Evolutionary conservation across 495 filamentous ascomycete species (phyloP), one percentile per base, ranked within the genome.

Genomic region (Neurospora tetrasperma): DNA sequence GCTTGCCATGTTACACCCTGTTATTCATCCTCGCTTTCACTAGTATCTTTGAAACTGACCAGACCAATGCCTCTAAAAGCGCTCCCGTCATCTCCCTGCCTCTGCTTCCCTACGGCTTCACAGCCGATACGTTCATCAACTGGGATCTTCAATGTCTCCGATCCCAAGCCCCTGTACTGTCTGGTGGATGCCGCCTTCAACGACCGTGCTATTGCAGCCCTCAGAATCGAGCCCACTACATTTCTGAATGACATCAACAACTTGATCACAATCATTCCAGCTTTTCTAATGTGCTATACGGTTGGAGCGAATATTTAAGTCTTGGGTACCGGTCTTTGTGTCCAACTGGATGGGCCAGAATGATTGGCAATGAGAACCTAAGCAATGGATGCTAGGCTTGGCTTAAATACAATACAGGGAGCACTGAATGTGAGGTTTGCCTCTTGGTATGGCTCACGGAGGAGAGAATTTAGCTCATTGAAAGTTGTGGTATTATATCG

Each of bases 91-190:
- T 44, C 38, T 43, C 48, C 38, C 20, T 31, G 39, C 38, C 70
- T 3, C 16, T 71, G 16, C 43, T 62, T 20, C 70, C 70, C 23
- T 23, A 35, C 8, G 70, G 46, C 70, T 71, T 71, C 40, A 38
- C 27, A 23, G 70, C 54, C 14, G 46, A 59, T 8, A 66, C 40
- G 43, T 66, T 71, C 44, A 39, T 71, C 70, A 27, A 41, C 70
- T 71, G 31, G 31, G 10, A 62, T 71, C 18, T 71, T 71, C 46
- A 54, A 71, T 16, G 70, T 62, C 16, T 59, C 70, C 39, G 54
- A 54, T 38, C 46, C 31, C 9, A 71, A 71, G 70, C 70, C 70
- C 1, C 7, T 71, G 8, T 71, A 71, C 38, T 71, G 46, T n/a
- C 38, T 71, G 31, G 12, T 42, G 2, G 44, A 71, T 39, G 46